Base-by-base conservation (phyloP, 768 basidiomycete species). In the Amyloporia xantha region DNA sequence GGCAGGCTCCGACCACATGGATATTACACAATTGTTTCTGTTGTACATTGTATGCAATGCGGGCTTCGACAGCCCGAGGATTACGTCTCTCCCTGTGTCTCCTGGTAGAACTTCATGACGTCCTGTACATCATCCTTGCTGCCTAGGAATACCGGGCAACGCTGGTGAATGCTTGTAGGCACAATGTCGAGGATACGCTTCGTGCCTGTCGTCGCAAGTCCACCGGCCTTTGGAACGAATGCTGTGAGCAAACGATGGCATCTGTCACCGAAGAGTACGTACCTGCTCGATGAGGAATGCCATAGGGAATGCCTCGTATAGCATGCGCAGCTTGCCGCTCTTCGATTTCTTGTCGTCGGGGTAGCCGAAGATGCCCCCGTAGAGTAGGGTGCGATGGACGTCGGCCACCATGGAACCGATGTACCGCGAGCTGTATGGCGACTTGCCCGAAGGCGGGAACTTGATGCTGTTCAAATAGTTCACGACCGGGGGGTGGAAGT, bases 351-450 rank as follows among this genome's bases (percentile, higher is more conserved):
- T 96, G 71, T 99, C 96, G 61, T 84, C 84, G 6, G 96, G 96
- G 67, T 99, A 99, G 7, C 93, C 95, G 60, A 99, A 99, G 61
- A 99, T 98, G 37, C 96, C 96, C 20, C 96, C 96, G 62, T 99
- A 99, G 3, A 99, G 74, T 26, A 99, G 71, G 5, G 95, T 99
- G 58, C 95, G 78, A 69, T 96, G 93, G 21, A 97, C 95, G 68
- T 99, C 95, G 44, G 95, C 94, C 28, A 98, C 96, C 96, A 99
- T 99, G 52, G 91, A 94, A 23, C 96, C 96, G 64, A 98, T 96
- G 69, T 99, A 84, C 52, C 92, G 81, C 54, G 89, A 84, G 54
- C 86, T 91, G 63, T 96, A 95, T 9, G 95, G 94, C 21, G 79
- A 71, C 66, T 84, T 92, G 27, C 81, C 82, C 42, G 78, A 66